These are phyloP conservation scores for Sporothrix globosa DNA, from an alignment of 2,329 filamentous ascomycete genomes.

Conservation along the genomic window DNA sequence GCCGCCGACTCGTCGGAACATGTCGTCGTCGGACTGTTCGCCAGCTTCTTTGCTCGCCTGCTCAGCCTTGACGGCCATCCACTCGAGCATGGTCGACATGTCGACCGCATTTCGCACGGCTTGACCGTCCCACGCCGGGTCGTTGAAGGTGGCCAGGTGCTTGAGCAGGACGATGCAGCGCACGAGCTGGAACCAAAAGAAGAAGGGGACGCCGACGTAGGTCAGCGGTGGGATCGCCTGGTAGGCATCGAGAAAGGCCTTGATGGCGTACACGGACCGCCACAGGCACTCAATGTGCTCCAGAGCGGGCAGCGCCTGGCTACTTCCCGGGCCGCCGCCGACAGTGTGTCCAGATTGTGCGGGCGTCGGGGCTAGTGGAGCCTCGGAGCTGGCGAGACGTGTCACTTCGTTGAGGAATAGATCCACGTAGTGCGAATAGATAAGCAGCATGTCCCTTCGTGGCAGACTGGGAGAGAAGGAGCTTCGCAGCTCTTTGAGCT, in stretches of 20 bases:
- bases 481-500: conserved; percentile 42
- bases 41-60: conserved; percentile 39
- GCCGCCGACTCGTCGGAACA: conserved; percentile 6
- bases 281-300: conserved; percentile 44
- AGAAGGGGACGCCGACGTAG: conserved; percentile 43
- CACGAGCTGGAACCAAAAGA: conserved; percentile 47
- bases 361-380: conserved; percentile 39
- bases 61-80: conserved; percentile 41
- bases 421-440: conserved; percentile 32
- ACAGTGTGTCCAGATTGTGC: background rate
- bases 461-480: conserved; percentile 39
- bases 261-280: conserved; percentile 43
- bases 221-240: conserved; percentile 39
- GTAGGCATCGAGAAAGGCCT: conserved; percentile 44
- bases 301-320: conserved; percentile 38
- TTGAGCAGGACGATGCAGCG: conserved; percentile 44
- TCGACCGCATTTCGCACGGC: conserved; percentile 43
- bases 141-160: conserved; percentile 44
- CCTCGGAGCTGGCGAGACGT: conserved; percentile 39
- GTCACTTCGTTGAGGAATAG: conserved; percentile 37
- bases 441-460: conserved; percentile 35
- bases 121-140: conserved; percentile 47
- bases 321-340: background rate
- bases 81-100: conserved; percentile 42
- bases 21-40: conserved; percentile 47